Evolutionary conservation across 306 rosid genomes (phyloP), one percentile per base, ranked within the genome.

Genomic region (Lathyrus oleraceus): DNA sequence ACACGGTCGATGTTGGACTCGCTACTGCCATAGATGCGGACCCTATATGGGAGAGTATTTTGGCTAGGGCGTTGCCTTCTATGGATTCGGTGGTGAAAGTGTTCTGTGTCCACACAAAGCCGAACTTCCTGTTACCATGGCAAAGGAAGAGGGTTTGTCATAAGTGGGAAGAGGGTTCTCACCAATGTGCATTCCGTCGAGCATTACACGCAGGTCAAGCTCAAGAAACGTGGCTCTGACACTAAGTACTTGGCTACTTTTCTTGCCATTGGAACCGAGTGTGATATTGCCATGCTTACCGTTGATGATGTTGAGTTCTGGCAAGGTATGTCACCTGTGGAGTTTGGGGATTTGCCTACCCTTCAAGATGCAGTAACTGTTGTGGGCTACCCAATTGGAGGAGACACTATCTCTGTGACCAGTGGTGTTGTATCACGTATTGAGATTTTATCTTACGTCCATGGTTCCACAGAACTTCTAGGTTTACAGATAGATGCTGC

Each of bases 401-500:
- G 97, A 38, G 96, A 95, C 82, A 95, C 97, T 40, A 91, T 95
- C 79, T 95, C 97, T 35, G 99, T 95, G 73, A 95, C 99, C 32
- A 91, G 97, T 84, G 97, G 99, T 61, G 99, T 89, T 69, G 95
- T 95, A 8, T 95, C 99, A 0, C 87, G 96, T 65, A 89, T 95
- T 49, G 97, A 95, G 92, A 87, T 95, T 77, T 85, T 91, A 12
- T 91, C 99, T 15, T 95, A 95, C 79, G 96, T 87, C 76, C 96
- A 95, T 73, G 97, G 99, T 59, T 89, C 96, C 65, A 89, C 97
- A 8, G 99, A 91, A 70, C 97, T 95, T 72, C 92, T 95, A 3
- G 99, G 99, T 62, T 83, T 95, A 81, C 99, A 95, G 96, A 95
- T 91, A 78, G 99, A 95, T 74, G 97, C 95, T 71, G 97, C 97